Conservation (phyloP, 2,329 filamentous ascomycete species). For the Colletotrichum camelliae region DNA sequence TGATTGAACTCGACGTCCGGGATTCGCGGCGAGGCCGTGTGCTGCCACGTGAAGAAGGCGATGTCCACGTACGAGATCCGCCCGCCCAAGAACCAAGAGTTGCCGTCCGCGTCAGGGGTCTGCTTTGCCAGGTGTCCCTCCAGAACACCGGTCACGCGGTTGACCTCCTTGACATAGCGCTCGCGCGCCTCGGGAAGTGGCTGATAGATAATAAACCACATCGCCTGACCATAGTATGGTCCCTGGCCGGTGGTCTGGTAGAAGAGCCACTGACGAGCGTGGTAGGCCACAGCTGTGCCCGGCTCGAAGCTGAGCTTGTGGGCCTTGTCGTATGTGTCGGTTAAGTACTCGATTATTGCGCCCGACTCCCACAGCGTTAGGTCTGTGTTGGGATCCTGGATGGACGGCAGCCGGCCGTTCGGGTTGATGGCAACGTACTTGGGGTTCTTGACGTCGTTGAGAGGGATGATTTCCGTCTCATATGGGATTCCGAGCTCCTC, state of each 20-base stretch:
- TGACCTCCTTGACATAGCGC: slow-evolving; percentile 33
- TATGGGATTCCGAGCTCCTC: not conserved
- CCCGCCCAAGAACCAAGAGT: slow-evolving; percentile 25
- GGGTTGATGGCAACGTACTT: not conserved
- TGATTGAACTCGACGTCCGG: not conserved
- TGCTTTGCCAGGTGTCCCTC: slow-evolving; percentile 25
- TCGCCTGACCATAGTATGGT: slow-evolving; percentile 40
- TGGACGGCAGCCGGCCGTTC: not conserved
- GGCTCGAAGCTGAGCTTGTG: slow-evolving; percentile 12
- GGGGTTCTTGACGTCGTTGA: not conserved
- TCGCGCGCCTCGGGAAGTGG: slow-evolving; percentile 30
- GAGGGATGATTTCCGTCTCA: not conserved
- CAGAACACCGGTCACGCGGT: slow-evolving; percentile 32
- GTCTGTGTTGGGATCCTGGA: slow-evolving; percentile 20
- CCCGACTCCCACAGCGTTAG: slow-evolving; percentile 27
- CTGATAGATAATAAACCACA: slow-evolving; percentile 36
- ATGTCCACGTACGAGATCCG: slow-evolving; percentile 30
- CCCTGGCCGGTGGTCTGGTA: slow-evolving; percentile 46
- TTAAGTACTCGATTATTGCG: slow-evolving; percentile 29
- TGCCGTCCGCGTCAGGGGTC: slow-evolving; percentile 16
- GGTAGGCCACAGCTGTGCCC: slow-evolving; percentile 6
- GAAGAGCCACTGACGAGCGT: slow-evolving; percentile 38
- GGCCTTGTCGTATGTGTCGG: slow-evolving; percentile 27
- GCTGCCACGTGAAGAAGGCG: slow-evolving; percentile 28
- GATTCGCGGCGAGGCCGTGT: not conserved